phyloP scores from a whole-genome alignment of 1,139 yeast genomes.

The Pichiaceae sp. region DNA sequence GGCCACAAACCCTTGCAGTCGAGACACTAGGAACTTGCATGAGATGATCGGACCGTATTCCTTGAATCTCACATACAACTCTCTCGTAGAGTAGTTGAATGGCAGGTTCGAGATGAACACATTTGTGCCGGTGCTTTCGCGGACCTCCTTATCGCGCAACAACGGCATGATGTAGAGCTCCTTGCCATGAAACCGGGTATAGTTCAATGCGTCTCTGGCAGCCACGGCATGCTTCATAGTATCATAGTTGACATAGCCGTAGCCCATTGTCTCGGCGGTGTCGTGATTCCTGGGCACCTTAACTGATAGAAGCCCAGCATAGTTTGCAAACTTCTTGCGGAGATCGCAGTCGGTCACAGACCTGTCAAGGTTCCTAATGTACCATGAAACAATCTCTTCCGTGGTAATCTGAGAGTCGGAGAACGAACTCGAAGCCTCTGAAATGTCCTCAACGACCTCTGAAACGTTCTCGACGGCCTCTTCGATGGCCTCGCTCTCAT shows the following conservation, averaged over 20 bases:
- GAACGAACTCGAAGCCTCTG: no score
- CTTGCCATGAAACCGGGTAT: constrained; percentile 28
- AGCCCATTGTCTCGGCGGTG: constrained; percentile 35
- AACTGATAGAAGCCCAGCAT: constrained; percentile 34
- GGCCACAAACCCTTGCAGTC: constrained; percentile 37
- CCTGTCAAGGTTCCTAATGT: constrained; percentile 39
- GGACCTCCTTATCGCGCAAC: constrained; percentile 27
- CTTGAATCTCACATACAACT: constrained; percentile 34
- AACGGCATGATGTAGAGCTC: constrained; percentile 49
- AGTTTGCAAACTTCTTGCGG: constrained; percentile 27
- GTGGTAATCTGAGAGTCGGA: background rate
- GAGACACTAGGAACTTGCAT: constrained; percentile 34
- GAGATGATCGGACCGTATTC: constrained; percentile 34
- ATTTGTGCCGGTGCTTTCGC: constrained; percentile 29
- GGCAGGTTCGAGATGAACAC: constrained; percentile 33
- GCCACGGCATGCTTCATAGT: constrained; percentile 27
- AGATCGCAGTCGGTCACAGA: constrained; percentile 32
- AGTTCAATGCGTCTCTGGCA: constrained; percentile 38
- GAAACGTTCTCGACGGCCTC: no score
- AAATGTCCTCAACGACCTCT: no score
- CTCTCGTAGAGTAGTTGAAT: constrained; percentile 28
- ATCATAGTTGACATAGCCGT: constrained; percentile 42
- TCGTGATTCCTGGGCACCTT: constrained; percentile 35
- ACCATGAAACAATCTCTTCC: constrained; percentile 23
- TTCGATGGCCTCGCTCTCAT: no score